These are phyloP conservation scores for Pythium monospermum DNA, from an alignment of 352 stramenopile species.

Conservation along the genomic window DNA sequence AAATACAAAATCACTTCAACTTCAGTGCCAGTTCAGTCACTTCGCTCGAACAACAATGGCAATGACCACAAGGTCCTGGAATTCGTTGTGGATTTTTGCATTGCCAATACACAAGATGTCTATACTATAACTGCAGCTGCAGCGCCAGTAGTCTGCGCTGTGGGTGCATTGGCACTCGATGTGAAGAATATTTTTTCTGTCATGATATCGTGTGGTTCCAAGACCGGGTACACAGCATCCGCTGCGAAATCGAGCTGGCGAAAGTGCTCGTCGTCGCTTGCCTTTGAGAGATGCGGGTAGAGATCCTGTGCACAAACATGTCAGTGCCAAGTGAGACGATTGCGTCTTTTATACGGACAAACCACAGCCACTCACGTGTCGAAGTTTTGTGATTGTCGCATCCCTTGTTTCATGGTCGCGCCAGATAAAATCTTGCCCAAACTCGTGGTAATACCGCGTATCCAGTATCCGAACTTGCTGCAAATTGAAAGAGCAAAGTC, in stretches of 20 bases:
- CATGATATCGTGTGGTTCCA: constrained; percentile 19
- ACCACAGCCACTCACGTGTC: constrained; percentile 23
- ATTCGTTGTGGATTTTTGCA: too few relatives aligned
- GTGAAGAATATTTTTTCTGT: constrained; percentile 47
- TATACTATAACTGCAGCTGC: too few relatives aligned
- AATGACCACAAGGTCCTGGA: too few relatives aligned
- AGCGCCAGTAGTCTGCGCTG: background rate
- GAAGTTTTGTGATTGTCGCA: constrained; percentile 29
- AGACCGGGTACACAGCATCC: constrained; percentile 34
- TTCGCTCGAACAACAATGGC: too few relatives aligned
- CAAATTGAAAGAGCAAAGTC: background rate
- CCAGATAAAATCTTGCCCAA: constrained; percentile 45
- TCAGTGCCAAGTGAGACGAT: background rate
- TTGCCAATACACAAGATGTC: too few relatives aligned
- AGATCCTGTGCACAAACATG: constrained; percentile 10
- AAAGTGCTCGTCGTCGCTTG: constrained; percentile 2
- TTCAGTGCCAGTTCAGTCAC: too few relatives aligned
- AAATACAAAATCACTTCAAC: too few relatives aligned
- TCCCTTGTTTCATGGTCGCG: constrained; percentile 45
- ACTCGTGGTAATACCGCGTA: constrained; percentile 65
- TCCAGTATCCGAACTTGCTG: constrained; percentile 46
- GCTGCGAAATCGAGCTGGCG: constrained; percentile 35
- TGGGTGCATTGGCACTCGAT: too few relatives aligned
- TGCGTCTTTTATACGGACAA: too few relatives aligned
- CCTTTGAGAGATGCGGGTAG: background rate